phyloP scores from a whole-genome alignment of 2,329 filamentous ascomycete genomes.

The Pestalotiopsis fici region DNA sequence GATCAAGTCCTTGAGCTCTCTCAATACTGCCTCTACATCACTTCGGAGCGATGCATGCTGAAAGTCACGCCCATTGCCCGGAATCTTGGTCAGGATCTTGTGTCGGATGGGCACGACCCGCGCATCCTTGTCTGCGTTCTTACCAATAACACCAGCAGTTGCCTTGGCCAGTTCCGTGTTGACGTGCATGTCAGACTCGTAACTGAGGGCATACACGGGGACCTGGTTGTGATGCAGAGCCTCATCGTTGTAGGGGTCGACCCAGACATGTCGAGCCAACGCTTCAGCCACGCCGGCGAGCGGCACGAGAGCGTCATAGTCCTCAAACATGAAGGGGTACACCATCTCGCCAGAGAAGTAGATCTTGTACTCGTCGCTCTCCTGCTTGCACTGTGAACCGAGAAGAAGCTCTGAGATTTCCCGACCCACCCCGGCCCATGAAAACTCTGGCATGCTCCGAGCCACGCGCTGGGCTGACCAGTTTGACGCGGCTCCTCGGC shows the following conservation, averaged over 20 bases:
- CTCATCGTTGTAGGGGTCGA: background rate
- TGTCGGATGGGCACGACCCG: too few species aligned
- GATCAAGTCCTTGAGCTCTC: background rate
- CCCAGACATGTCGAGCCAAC: background rate
- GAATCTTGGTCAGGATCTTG: background rate
- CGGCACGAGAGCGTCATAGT: constrained; percentile 13
- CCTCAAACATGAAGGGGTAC: constrained; percentile 20
- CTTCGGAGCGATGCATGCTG: background rate
- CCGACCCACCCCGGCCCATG: background rate
- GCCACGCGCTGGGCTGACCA: constrained; percentile 10
- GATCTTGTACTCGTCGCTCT: constrained; percentile 1
- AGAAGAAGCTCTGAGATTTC: background rate
- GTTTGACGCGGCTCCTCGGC: background rate
- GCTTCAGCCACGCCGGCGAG: background rate
- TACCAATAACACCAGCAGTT: background rate
- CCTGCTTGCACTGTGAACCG: background rate
- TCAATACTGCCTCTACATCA: background rate
- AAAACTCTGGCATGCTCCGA: background rate
- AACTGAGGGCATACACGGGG: background rate
- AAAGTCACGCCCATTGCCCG: background rate
- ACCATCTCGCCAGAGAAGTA: constrained; percentile 25
- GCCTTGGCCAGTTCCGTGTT: background rate
- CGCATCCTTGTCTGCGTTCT: too few species aligned
- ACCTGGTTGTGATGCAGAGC: background rate
- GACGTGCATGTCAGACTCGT: background rate